A percentile compares a stretch with the other conserved stretches of the same genome.
phyloP scores from a whole-genome alignment of 2,329 filamentous ascomycete genomes.

The Aureobasidium pullulans region DNA sequence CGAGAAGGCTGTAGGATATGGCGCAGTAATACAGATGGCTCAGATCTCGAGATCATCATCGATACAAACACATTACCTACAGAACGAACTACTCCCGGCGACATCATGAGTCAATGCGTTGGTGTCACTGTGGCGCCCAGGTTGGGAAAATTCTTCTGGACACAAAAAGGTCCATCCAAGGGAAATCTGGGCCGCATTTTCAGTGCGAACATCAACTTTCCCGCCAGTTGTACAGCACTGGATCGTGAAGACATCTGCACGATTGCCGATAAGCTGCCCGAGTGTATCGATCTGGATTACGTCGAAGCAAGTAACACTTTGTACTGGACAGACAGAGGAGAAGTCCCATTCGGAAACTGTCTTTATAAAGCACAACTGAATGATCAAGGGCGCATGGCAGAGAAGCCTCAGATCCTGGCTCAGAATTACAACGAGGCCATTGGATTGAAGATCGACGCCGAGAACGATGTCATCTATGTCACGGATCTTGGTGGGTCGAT shows the following conservation, averaged over 20 bases:
- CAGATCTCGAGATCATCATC: constrained; percentile 31
- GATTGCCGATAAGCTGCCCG: constrained; percentile 41
- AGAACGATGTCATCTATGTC: not conserved
- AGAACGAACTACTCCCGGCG: not conserved
- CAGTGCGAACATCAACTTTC: constrained; percentile 38
- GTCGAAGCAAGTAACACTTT: constrained; percentile 40
- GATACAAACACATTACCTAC: constrained; percentile 21
- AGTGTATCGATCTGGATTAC: constrained; percentile 52
- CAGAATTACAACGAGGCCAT: constrained; percentile 41
- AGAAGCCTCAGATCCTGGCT: constrained; percentile 18
- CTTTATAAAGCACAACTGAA: constrained; percentile 34
- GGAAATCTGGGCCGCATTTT: constrained; percentile 46
- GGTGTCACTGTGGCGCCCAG: constrained; percentile 44
- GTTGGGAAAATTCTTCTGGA: constrained; percentile 49
- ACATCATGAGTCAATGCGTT: constrained; percentile 42
- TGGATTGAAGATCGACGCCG: constrained; percentile 23
- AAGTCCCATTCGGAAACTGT: constrained; percentile 46
- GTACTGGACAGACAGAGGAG: constrained; percentile 57
- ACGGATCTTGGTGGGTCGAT: not conserved
- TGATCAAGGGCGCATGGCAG: not conserved
- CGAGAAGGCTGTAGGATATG: constrained; percentile 34
- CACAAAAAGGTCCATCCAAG: constrained; percentile 52
- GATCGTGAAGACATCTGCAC: constrained; percentile 36
- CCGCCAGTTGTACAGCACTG: constrained; percentile 27
- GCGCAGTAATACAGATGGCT: constrained; percentile 30